Evolutionary conservation across 2,329 filamentous ascomycete species (phyloP).

Genomic region (Exophiala aquamarina): DNA sequence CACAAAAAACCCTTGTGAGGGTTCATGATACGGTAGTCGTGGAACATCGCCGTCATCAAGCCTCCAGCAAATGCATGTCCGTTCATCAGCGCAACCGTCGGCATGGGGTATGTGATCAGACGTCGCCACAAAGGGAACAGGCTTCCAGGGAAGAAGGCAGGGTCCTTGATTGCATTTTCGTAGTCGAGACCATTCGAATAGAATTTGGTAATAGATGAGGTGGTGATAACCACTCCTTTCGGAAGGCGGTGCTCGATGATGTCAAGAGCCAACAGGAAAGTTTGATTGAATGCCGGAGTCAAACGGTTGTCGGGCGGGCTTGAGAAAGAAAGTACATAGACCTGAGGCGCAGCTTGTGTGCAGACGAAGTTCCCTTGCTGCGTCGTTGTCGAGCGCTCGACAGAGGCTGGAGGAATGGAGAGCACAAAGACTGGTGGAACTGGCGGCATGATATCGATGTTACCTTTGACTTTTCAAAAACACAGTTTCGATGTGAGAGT

Average conservation of each 20-base stretch:
- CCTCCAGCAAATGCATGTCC: conserved; percentile 80
- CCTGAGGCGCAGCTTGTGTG: conserved; percentile 58
- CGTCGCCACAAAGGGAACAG: conserved; percentile 67
- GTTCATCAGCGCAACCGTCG: conserved; percentile 75
- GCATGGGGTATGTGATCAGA: conserved; percentile 74
- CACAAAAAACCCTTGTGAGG: conserved; percentile 70
- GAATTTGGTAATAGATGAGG: conserved; percentile 73
- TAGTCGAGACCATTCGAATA: conserved; percentile 79
- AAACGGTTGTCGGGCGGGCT: conserved; percentile 76
- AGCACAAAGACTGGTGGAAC: conserved; percentile 57
- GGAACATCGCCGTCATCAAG: conserved; percentile 78
- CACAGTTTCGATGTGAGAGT: too few relatives aligned
- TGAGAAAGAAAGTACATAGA: conserved; percentile 72
- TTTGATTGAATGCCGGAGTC: conserved; percentile 65
- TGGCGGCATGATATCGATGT: conserved; percentile 14
- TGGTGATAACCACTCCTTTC: conserved; percentile 75
- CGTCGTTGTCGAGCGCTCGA: conserved; percentile 26
- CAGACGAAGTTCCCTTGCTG: conserved; percentile 57
- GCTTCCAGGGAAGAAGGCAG: conserved; percentile 60
- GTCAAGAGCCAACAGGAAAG: conserved; percentile 71
- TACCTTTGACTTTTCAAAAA: too few relatives aligned
- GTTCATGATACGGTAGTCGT: conserved; percentile 80
- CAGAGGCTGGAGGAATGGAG: conserved; percentile 49
- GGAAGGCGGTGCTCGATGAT: conserved; percentile 67
- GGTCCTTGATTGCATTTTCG: conserved; percentile 60